A percentile compares a stretch with the other conserved stretches of the same genome.
Conservation (phyloP, 768 basidiomycete genomes). For the Podaxis rugospora region DNA sequence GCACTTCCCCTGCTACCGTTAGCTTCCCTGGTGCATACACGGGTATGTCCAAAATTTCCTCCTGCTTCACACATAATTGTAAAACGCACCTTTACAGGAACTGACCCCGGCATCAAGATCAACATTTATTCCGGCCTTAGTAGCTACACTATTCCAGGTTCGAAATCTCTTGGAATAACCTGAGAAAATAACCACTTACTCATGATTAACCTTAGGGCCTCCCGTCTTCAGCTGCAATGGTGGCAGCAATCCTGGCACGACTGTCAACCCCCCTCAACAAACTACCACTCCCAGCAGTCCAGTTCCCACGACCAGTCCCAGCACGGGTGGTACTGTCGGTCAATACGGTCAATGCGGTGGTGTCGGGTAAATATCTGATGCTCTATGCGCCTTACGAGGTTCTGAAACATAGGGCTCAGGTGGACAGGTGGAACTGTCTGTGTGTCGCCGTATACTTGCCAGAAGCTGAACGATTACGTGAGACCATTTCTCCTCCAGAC, state of each 20-base stretch:
- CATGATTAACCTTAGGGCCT: slow-evolving; percentile 23
- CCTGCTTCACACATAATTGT: neutral
- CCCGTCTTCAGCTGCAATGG: slow-evolving; percentile 33
- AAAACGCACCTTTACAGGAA: neutral
- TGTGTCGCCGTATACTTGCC: slow-evolving; percentile 19
- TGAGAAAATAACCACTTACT: neutral
- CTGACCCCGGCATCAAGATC: slow-evolving; percentile 13
- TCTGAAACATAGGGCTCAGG: neutral
- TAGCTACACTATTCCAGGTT: slow-evolving; percentile 22
- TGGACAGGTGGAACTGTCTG: slow-evolving; percentile 17
- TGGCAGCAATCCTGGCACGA: slow-evolving; percentile 8
- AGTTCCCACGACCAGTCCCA: slow-evolving; percentile 17
- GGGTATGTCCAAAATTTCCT: slow-evolving; percentile 17
- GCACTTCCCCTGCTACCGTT: slow-evolving; percentile 37
- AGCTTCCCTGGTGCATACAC: slow-evolving; percentile 45
- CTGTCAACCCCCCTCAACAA: slow-evolving; percentile 9
- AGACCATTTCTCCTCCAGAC: neutral
- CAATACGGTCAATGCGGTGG: slow-evolving; percentile 44
- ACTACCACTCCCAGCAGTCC: slow-evolving; percentile 14
- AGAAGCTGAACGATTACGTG: slow-evolving; percentile 18
- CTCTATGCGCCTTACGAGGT: neutral
- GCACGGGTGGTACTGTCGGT: slow-evolving; percentile 22
- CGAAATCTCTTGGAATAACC: neutral
- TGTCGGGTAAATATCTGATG: slow-evolving; percentile 17
- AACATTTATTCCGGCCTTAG: slow-evolving; percentile 12